phyloP scores from a whole-genome alignment of 805 yeast genomes.

The Maudiozyma bulderi region DNA sequence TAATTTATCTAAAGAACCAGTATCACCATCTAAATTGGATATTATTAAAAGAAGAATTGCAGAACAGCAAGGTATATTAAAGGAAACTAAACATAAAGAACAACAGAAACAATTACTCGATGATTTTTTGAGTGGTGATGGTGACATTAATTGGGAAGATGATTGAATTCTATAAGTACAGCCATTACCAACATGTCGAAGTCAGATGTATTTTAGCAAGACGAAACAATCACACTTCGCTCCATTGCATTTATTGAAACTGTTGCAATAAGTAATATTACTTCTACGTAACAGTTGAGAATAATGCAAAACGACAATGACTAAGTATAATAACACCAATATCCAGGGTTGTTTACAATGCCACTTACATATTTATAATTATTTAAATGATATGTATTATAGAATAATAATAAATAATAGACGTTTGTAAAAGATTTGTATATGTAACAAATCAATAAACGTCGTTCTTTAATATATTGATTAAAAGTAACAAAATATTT shows the following conservation, averaged over 20 bases:
- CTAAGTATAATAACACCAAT: too few species aligned
- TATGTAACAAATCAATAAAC: too few species aligned
- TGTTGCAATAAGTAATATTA: too few species aligned
- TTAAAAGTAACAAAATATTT: too few species aligned
- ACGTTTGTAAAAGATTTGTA: too few species aligned
- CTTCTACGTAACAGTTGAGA: too few species aligned
- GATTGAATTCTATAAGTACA: slow-evolving; percentile 7
- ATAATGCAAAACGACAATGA: too few species aligned
- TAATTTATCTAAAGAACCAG: neutral
- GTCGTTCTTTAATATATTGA: too few species aligned
- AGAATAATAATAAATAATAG: too few species aligned
- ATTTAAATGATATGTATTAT: too few species aligned
- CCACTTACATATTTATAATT: too few species aligned
- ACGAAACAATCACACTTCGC: neutral
- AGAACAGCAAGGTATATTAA: slow-evolving; percentile 21
- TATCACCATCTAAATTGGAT: slow-evolving; percentile 8
- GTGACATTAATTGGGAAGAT: slow-evolving; percentile 22
- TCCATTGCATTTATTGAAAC: neutral
- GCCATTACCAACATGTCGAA: neutral
- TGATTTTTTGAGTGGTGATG: slow-evolving; percentile 23
- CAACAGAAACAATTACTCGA: slow-evolving; percentile 22
- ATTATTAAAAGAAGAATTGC: slow-evolving; percentile 24
- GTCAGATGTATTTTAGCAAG: neutral
- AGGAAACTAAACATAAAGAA: slow-evolving; percentile 17
- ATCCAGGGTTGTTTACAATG: too few species aligned